These are phyloP conservation scores for Sergeia podlipaevii DNA, from an alignment of 208 protist genomes.

Conservation along the genomic window DNA sequence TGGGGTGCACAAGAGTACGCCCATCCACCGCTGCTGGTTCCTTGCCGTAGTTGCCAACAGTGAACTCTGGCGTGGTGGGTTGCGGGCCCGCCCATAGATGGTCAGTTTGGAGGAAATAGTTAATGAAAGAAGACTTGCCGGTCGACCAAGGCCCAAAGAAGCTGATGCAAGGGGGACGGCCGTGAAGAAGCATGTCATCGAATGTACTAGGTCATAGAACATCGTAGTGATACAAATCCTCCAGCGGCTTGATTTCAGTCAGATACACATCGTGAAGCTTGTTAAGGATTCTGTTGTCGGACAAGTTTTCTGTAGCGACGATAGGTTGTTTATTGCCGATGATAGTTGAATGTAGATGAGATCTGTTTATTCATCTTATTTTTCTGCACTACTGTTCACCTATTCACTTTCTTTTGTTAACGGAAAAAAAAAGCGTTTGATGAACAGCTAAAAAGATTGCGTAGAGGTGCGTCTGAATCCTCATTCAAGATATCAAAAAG, in stretches of 20 bases:
- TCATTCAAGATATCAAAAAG: too few species aligned
- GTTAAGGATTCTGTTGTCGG: conserved; percentile 27
- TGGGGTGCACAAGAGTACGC: conserved; percentile 71
- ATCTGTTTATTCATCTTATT: neutral
- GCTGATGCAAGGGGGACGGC: conserved; percentile 59
- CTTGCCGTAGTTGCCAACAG: conserved; percentile 62
- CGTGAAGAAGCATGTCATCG: conserved; percentile 57
- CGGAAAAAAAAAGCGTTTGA: too few species aligned
- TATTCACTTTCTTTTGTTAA: too few species aligned
- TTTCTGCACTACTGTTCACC: neutral
- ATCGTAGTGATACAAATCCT: conserved; percentile 70
- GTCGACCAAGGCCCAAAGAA: conserved; percentile 79
- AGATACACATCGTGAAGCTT: conserved; percentile 54
- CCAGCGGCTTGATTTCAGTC: conserved; percentile 51
- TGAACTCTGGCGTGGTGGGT: conserved; percentile 80
- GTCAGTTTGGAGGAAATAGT: conserved; percentile 70
- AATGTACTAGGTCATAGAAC: conserved; percentile 53
- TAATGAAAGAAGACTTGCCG: conserved; percentile 83
- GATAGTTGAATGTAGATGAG: neutral
- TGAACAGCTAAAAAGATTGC: too few species aligned
- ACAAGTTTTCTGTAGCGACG: conserved; percentile 15
- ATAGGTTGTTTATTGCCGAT: neutral
- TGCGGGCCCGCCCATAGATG: conserved; percentile 73
- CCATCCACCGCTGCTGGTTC: conserved; percentile 73
- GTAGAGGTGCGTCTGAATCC: too few species aligned